A percentile compares a stretch with the other conserved stretches of the same genome.
These are phyloP conservation scores for Podospora pseudoanserina DNA, from an alignment of 495 filamentous ascomycete genomes.

Conservation along the genomic window DNA sequence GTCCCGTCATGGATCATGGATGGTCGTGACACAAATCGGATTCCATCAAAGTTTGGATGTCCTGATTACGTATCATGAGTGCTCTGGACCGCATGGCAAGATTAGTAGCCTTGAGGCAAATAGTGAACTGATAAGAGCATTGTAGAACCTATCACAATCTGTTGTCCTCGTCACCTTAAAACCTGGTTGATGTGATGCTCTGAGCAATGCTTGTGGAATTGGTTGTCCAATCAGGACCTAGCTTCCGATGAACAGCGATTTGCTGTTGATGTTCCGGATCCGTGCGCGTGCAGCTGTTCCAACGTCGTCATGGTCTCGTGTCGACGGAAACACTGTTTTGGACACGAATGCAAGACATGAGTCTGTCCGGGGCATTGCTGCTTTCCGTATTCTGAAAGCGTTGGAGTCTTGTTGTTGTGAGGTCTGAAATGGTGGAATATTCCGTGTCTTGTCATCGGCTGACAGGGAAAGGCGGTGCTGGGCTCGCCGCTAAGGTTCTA, in stretches of 20 bases:
- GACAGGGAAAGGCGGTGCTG: neutral
- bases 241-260: neutral
- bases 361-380: neutral
- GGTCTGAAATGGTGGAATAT: neutral
- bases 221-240: neutral
- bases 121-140: neutral
- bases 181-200: neutral
- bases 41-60: neutral
- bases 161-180: neutral
- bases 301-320: constrained; percentile 3
- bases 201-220: neutral
- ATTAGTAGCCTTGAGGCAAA: neutral
- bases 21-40: neutral
- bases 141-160: neutral
- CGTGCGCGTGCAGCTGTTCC: constrained; percentile 1
- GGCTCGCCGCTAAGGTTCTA: neutral
- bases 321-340: neutral
- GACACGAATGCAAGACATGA: neutral
- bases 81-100: neutral
- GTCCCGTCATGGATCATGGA: neutral
- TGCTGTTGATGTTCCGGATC: constrained; percentile 2
- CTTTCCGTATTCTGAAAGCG: neutral
- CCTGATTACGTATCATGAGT: neutral
- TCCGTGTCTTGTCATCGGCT: neutral
- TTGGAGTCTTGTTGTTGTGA: neutral